Base-by-base conservation (phyloP, 106 monocot species). In the Ottelia alismoides region DNA sequence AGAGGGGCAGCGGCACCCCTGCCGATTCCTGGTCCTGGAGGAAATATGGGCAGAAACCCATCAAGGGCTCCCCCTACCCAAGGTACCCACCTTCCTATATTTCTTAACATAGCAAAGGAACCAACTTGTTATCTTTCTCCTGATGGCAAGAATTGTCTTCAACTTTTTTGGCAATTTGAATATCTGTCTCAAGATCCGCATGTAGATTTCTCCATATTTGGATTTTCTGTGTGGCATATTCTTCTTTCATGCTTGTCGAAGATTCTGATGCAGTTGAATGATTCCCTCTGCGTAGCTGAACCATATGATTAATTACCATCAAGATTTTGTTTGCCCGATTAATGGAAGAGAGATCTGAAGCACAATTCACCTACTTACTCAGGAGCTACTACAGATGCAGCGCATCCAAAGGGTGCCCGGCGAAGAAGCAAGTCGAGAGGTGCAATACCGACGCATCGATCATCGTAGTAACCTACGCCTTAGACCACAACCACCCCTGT, bases 381-480 rank as follows among this genome's bases (percentile, higher is more conserved):
- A 78, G 83, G 68, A 74, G 74, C 11, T 83, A 83, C 40, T 78
- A 83, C 68, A 77, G 63, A 49, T 83, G 83, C 30, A 83, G 74
- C 74, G 71, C 74, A 24, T 73, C 53, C 25, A 83, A 83, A 57
- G 83, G 77, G 0, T 83, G 77, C 23, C 66, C 83, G 32, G 83
- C 83, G 17, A 78, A 68, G 63, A 77, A 77, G 53, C 83, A 83
- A 68, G 77, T 83, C 20, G 77, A 83, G 67, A 83, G 74, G 43
- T 60, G 77, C 70, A 74, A 32, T 32, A 74, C 70, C 32, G 77
- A 83, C 53, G 66, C 74, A 30, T 73, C 77, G 45, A 3, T 74
- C 32, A 50, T 83, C 26, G 61, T 83, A 70, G 61, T 78, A 62
- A 83, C 77, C 32, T 83, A 78, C 67, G 74, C 67, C 12, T 77